Evolutionary conservation across 2,329 filamentous ascomycete genomes (phyloP).

Genomic region (Venturia oleaginea): DNA sequence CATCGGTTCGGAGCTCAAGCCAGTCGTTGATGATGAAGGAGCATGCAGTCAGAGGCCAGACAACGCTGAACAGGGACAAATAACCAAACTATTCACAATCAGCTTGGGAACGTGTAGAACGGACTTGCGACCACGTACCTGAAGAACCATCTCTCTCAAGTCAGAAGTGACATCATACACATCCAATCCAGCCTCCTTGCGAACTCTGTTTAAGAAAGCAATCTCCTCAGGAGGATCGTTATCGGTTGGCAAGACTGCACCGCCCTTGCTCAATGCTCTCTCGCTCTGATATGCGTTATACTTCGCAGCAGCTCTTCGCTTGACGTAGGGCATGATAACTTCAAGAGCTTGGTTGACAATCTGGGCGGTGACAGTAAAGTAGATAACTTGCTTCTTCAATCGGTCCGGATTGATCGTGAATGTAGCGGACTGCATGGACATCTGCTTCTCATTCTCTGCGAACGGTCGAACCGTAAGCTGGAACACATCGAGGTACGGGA

Average conservation of each 20-base stretch:
- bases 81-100: constrained; percentile 57
- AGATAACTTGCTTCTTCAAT: constrained; percentile 85
- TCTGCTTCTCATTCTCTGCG: constrained; percentile 63
- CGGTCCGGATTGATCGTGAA: constrained; percentile 79
- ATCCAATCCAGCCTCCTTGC: constrained; percentile 71
- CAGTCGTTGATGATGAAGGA: constrained; percentile 94
- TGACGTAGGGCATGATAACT: constrained; percentile 74
- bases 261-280: constrained; percentile 48
- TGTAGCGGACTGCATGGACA: constrained; percentile 45
- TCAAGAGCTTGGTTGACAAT: constrained; percentile 82
- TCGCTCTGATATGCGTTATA: constrained; percentile 64
- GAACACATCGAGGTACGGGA: constrained; percentile 81
- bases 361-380: constrained; percentile 90
- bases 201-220: constrained; percentile 70
- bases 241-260: constrained; percentile 36
- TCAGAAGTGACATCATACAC: constrained; percentile 85
- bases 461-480: constrained; percentile 64
- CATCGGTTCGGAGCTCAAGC: constrained; percentile 87
- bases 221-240: constrained; percentile 70
- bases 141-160: constrained; percentile 87
- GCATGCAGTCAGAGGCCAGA: constrained; percentile 87
- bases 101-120: not conserved
- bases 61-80: constrained; percentile 79
- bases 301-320: constrained; percentile 67
- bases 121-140: constrained; percentile 46